Evolutionary conservation across 192 early-diverging fungal species (phyloP).

Genomic region (Cetraspora pellucida): DNA sequence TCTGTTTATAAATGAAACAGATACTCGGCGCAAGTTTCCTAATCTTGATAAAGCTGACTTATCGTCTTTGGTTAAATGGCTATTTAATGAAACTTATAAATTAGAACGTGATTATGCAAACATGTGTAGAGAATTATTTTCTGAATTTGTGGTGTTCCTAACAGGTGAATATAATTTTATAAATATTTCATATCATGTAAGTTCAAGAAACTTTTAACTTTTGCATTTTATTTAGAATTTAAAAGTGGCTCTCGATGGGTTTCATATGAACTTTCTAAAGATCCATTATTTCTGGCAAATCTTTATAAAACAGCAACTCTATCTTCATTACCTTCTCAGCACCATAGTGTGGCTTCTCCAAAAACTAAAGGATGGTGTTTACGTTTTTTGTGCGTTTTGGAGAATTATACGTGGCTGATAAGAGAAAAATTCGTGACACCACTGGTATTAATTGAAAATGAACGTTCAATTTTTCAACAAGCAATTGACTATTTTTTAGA

Average conservation of each 20-base stretch:
- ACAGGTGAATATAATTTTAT: slow-evolving; percentile 44
- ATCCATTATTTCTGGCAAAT: slow-evolving; percentile 25
- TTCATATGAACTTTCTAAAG: slow-evolving; percentile 20
- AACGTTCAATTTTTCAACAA: background rate
- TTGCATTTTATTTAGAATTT: slow-evolving; percentile 17
- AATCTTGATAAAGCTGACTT: slow-evolving; percentile 51
- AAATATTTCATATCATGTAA: background rate
- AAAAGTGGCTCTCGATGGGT: slow-evolving; percentile 37
- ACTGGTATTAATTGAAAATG: slow-evolving; percentile 19
- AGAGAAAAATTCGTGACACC: slow-evolving; percentile 28
- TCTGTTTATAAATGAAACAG: slow-evolving; percentile 52
- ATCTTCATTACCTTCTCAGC: background rate
- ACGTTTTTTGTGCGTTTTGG: slow-evolving; percentile 35
- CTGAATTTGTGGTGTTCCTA: slow-evolving; percentile 51
- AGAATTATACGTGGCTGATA: slow-evolving; percentile 44
- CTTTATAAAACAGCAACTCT: slow-evolving; percentile 15
- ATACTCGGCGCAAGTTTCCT: slow-evolving; percentile 50
- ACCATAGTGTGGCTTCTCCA: slow-evolving; percentile 19
- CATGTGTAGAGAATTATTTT: slow-evolving; percentile 64
- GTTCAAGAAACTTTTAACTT: background rate
- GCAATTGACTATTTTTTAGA: slow-evolving; percentile 36
- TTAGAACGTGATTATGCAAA: slow-evolving; percentile 63
- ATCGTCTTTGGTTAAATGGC: slow-evolving; percentile 55
- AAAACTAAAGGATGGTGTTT: slow-evolving; percentile 39
- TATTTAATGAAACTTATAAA: slow-evolving; percentile 56